phyloP scores from a whole-genome alignment of 2,329 filamentous ascomycete species.

The Grosmannia penicillata region DNA sequence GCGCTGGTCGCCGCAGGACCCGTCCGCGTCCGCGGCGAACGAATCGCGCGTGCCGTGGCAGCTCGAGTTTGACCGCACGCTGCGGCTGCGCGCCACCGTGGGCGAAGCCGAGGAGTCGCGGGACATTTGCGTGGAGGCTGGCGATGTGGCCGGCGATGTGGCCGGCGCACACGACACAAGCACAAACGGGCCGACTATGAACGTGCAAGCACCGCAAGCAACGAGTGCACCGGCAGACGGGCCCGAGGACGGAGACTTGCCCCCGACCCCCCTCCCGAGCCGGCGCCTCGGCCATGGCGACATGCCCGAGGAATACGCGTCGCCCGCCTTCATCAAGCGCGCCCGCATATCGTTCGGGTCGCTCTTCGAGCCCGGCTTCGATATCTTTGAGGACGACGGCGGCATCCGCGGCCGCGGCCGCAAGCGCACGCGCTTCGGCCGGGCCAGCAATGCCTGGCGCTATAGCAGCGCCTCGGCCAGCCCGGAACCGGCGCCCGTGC shows the following conservation, averaged over 20 bases:
- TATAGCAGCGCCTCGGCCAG: constrained; percentile 59
- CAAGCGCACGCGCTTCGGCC: constrained; percentile 56
- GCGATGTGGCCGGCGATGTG: neutral
- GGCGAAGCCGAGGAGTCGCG: constrained; percentile 31
- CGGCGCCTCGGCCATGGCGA: constrained; percentile 11
- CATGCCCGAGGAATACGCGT: constrained; percentile 46
- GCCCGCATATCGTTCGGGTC: constrained; percentile 55
- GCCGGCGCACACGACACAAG: neutral
- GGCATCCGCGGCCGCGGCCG: constrained; percentile 43
- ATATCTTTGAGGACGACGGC: constrained; percentile 58
- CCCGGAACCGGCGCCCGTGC: constrained; percentile 33
- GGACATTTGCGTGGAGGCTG: constrained; percentile 24
- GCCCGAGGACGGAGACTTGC: no score
- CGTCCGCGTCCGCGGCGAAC: constrained; percentile 28
- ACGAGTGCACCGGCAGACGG: no score
- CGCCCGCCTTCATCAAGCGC: constrained; percentile 67
- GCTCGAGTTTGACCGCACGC: constrained; percentile 34
- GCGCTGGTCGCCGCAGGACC: constrained; percentile 45
- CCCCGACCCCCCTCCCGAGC: no score
- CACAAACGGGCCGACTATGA: neutral
- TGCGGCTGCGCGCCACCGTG: constrained; percentile 33
- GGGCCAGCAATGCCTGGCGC: constrained; percentile 56
- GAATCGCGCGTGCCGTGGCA: constrained; percentile 43
- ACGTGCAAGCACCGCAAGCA: neutral
- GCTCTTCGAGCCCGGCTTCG: constrained; percentile 46